Base-by-base conservation (phyloP, 2,329 filamentous ascomycete genomes). In the Cordyceps fumosorosea region DNA sequence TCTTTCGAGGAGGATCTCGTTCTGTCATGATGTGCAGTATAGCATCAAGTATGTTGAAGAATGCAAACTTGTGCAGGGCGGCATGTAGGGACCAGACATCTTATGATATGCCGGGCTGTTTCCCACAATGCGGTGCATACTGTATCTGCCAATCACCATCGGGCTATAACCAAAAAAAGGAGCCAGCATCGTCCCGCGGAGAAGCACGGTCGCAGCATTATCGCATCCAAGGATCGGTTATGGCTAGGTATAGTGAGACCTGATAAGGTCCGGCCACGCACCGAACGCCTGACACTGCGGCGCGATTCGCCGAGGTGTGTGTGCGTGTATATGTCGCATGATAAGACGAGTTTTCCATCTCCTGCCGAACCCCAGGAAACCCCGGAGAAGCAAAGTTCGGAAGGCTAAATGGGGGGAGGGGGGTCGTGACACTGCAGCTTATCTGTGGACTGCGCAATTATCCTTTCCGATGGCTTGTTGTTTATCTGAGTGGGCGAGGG, bases 1-100 rank as follows among this genome's bases (percentile, higher is more conserved):
- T 86, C 73, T 90, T 91, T 52, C 65, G 69, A 64, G 62, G 55
- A 12, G 40, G 20, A 14, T 50, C 22, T 26, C 12, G 48, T 26
- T 22, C 51, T 44, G 24, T 44, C 55, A 53, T 63, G 42, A n/a
- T 45, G 53, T 20, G n/a, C 26, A 10, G n/a, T 24, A 32, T 18
- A 40, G 18, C 7, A 24, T 42, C 11, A 10, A 29, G 14, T 18
- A 29, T 5, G 24, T 20, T 44, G 53, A 29, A 56, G 12, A 32
- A 6, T 14, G 1, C 24, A 20, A 45, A 42, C 6, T 10, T 20
- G 2, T 6, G 18, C 24, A 45, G 26, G 18, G 12, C 18, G 26
- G 4, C 24, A 20, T 45, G 26, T 14, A 20, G 53, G 40, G 24
- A 45, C 2, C 16, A 45, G 6, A 5, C 29, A 57, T 24, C 10